Percentiles rank a stretch among this genome's conserved stretches.
These are phyloP conservation scores for Calonectria pauciramosa DNA, from an alignment of 2,329 filamentous ascomycete genomes.

Conservation along the genomic window DNA sequence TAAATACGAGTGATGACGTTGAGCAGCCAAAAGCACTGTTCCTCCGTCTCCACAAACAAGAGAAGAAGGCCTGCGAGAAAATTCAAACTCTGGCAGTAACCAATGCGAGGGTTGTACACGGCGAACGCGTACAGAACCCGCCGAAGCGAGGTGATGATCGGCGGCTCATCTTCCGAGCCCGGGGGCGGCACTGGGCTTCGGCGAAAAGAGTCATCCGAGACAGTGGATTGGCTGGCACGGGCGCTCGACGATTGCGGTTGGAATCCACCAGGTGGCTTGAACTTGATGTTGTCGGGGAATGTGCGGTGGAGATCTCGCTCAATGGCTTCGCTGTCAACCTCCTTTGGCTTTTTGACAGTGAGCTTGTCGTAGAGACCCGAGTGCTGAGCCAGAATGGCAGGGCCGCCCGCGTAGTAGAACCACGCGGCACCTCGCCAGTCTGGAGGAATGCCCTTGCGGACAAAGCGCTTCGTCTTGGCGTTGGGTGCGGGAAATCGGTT, in stretches of 20 bases:
- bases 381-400: conserved; percentile 81
- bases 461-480: conserved; percentile 88
- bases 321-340: conserved; percentile 87
- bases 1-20: conserved; percentile 92
- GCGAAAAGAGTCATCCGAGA: conserved; percentile 46
- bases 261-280: conserved; percentile 73
- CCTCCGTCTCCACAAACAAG: conserved; percentile 88
- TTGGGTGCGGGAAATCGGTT: conserved; percentile 84
- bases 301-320: conserved; percentile 94
- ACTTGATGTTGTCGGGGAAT: conserved; percentile 93
- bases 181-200: conserved; percentile 51
- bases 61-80: conserved; percentile 92
- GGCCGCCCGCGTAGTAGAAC: conserved; percentile 96
- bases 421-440: conserved; percentile 96
- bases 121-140: conserved; percentile 91
- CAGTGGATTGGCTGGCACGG: conserved; percentile 54
- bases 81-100: conserved; percentile 96
- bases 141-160: conserved; percentile 84
- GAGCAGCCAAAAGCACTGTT: conserved; percentile 92
- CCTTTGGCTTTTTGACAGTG: conserved; percentile 73
- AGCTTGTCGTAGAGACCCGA: conserved; percentile 82
- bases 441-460: conserved; percentile 93
- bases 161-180: conserved; percentile 71
- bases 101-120: conserved; percentile 90
- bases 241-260: conserved; percentile 50